Conservation (phyloP, 192 early-diverging fungal species). For the Oehlia diaphana region DNA sequence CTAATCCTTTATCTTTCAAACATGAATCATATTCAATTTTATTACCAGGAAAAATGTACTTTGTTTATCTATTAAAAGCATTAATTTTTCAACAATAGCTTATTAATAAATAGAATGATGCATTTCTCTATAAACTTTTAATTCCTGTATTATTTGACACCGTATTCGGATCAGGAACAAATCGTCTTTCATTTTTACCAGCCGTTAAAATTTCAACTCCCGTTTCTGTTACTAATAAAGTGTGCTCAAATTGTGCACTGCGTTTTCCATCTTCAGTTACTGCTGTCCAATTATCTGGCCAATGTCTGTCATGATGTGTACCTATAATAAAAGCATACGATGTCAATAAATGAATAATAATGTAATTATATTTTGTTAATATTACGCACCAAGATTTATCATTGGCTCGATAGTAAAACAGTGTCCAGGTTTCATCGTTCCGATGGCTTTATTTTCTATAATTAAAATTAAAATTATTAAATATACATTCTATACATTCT, state of each 20-base stretch:
- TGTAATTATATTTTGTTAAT: slow-evolving; percentile 5
- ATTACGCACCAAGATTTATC: slow-evolving; percentile 82
- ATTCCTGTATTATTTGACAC: neutral
- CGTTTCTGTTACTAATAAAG: slow-evolving; percentile 87
- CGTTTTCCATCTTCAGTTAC: slow-evolving; percentile 92
- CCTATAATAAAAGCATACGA: slow-evolving; percentile 3
- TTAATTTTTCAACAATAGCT: neutral
- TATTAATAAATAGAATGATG: neutral
- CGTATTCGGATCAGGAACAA: neutral
- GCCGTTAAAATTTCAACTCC: slow-evolving; percentile 84
- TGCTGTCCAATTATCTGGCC: slow-evolving; percentile 86
- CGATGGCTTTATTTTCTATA: slow-evolving; percentile 88
- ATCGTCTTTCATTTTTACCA: slow-evolving; percentile 18
- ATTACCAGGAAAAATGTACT: too few species aligned
- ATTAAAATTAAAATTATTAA: neutral
- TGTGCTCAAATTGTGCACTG: slow-evolving; percentile 97
- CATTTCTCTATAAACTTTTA: neutral
- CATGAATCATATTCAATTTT: too few species aligned
- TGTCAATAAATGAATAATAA: neutral
- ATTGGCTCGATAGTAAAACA: slow-evolving; percentile 99
- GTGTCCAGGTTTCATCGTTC: slow-evolving; percentile 93
- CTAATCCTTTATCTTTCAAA: too few species aligned
- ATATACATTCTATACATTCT: neutral
- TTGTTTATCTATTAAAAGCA: neutral
- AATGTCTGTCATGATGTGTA: slow-evolving; percentile 63